Evolutionary conservation across 106 monocot species (phyloP).

Genomic region (Allium fistulosum): DNA sequence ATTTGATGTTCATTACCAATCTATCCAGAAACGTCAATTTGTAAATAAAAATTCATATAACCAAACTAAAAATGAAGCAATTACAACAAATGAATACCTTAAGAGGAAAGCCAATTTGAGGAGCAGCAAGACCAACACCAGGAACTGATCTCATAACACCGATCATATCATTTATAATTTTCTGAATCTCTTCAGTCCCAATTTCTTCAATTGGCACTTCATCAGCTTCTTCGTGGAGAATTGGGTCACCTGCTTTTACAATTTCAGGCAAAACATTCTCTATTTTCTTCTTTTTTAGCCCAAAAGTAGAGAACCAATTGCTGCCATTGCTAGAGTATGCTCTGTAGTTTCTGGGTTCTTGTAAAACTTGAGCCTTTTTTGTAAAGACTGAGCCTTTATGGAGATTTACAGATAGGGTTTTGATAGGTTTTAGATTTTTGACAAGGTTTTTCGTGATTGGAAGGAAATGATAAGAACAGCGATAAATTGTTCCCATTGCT

Average conservation of each 20-base stretch:
- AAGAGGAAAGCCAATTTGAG: conserved; percentile 80
- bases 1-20: too few species aligned
- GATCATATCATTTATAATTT: conserved; percentile 69
- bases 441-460: conserved; percentile 1
- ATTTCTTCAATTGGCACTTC: conserved; percentile 52
- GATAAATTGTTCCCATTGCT: conserved; percentile 6
- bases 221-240: conserved; percentile 72
- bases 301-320: conserved; percentile 45
- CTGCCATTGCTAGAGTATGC: neutral
- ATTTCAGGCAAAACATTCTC: conserved; percentile 38
- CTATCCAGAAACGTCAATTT: too few species aligned
- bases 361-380: neutral
- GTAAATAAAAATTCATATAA: neutral
- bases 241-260: conserved; percentile 87
- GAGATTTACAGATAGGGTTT: neutral
- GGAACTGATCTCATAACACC: conserved; percentile 72
- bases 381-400: neutral
- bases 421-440: neutral
- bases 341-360: neutral
- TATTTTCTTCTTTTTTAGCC: conserved; percentile 13
- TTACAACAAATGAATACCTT: conserved; percentile 29
- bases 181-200: conserved; percentile 51
- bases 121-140: conserved; percentile 91
- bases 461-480: neutral
- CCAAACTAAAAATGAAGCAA: neutral